Evolutionary conservation across 1,139 yeast species (phyloP), one percentile per base, ranked within the genome.

Genomic region (Diutina ranongensis): DNA sequence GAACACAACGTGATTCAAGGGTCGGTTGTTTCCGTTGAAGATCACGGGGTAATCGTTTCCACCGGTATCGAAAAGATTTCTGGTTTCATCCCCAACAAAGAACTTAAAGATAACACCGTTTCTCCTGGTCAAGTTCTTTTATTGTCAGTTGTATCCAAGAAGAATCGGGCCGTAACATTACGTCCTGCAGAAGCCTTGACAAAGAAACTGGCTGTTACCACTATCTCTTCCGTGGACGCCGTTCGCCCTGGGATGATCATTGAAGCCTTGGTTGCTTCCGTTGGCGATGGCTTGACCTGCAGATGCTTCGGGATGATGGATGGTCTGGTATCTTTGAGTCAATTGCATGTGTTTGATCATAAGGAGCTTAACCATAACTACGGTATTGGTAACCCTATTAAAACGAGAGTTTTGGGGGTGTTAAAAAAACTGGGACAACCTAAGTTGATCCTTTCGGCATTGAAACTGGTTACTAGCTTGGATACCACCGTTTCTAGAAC

Each of bases 211-310:
- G 58, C 71, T 19, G 64, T 82, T 8, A 56, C 78, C 13, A 64
- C 82, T 4, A 78, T 85, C 33, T 69, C 85, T 1, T 77, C 92
- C 4, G 67, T 86, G 21, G 94, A 85, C 53, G 76, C 95, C 3
- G 72, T 89, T 34, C 74, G 83, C 41, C 95, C 98, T 1, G 98
- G 98, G 55, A 74, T 80, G 51, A 58, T 82, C 18, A 87, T 89
- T 4, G 87, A 85, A 51, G 85, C 89, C 4, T 64, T 82, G 35
- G 75, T 89, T 33, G 70, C 82, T 27, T 79, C 78, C 16, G 73
- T 80, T 8, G 61, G 73, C 32, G 64, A 74, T 36, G 97, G 97
- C 51, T 60, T 80, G n/a, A 61, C 68, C 15, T 67, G 77, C 47
- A 83, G 79, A 56, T 79, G 80, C 0, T 80, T 80, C 54, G 97